phyloP scores from a whole-genome alignment of 306 rosid species.

The Inga leiocalycina region DNA sequence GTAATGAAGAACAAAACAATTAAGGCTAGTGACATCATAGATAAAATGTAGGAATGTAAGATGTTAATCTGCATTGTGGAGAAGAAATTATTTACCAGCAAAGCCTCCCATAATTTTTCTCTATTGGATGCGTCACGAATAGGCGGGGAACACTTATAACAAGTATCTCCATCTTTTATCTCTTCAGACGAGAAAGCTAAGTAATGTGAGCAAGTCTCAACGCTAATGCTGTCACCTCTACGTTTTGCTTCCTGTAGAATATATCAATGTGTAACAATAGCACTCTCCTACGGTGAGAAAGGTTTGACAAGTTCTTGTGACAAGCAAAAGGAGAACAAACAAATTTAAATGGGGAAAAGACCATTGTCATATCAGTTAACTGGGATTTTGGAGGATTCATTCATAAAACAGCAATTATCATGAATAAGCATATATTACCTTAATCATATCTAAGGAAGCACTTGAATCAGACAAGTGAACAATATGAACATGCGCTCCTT shows the following conservation, averaged over 20 bases:
- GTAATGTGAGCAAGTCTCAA: constrained; percentile 94
- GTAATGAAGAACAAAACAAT: constrained; percentile 32
- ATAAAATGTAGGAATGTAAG: constrained; percentile 2
- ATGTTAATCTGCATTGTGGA: constrained; percentile 3
- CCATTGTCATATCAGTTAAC: not conserved
- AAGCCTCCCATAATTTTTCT: constrained; percentile 82
- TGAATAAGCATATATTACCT: constrained; percentile 48
- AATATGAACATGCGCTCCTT: constrained; percentile 95
- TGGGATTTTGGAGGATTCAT: not conserved
- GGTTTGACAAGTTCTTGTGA: constrained; percentile 1
- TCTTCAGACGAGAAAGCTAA: constrained; percentile 83
- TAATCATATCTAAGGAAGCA: constrained; percentile 76
- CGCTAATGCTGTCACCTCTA: constrained; percentile 77
- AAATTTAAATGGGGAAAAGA: not conserved
- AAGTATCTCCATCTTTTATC: constrained; percentile 80
- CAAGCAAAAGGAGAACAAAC: not conserved
- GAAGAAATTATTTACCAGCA: constrained; percentile 51
- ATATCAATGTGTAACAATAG: constrained; percentile 20
- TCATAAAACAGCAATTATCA: not conserved
- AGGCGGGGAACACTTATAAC: constrained; percentile 94
- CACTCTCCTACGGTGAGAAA: constrained; percentile 26
- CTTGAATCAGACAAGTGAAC: constrained; percentile 95
- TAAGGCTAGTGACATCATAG: not conserved
- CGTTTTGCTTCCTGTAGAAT: constrained; percentile 73
- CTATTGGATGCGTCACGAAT: constrained; percentile 75